Conservation (phyloP, 1,284 basidiomycete genomes). For the Apiotrichum domesticum region DNA sequence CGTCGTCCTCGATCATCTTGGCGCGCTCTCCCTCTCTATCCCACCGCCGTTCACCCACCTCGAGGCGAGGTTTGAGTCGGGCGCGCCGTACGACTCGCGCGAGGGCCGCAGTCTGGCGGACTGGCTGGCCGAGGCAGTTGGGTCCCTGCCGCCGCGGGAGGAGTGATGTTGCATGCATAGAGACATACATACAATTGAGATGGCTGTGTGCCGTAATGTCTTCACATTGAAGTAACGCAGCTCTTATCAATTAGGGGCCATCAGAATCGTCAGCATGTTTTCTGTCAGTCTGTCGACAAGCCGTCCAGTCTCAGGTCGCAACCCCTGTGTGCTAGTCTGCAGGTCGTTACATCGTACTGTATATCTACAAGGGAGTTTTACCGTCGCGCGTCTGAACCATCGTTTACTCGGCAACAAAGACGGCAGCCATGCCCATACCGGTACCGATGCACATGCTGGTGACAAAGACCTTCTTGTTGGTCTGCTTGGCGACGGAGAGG, state of each 20-base stretch:
- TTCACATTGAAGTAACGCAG: too few species aligned
- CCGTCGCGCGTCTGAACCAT: background rate
- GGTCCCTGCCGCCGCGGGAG: background rate
- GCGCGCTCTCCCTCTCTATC: conserved; percentile 13
- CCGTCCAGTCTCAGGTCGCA: too few species aligned
- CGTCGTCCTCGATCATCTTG: conserved; percentile 15
- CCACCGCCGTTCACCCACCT: conserved; percentile 8
- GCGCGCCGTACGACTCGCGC: conserved; percentile 9
- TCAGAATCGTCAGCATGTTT: too few species aligned
- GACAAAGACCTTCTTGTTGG: conserved; percentile 77
- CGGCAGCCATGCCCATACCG: conserved; percentile 64
- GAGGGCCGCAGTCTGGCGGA: background rate
- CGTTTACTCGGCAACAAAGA: conserved; percentile 44
- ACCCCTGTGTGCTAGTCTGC: background rate
- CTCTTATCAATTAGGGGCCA: too few species aligned
- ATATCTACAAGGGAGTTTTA: conserved; percentile 6
- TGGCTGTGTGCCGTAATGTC: too few species aligned
- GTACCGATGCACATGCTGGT: conserved; percentile 92
- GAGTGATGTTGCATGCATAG: too few species aligned
- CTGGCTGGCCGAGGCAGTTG: conserved; percentile 7
- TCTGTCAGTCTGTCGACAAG: too few species aligned
- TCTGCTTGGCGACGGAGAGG: conserved; percentile 68
- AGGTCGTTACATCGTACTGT: conserved; percentile 1
- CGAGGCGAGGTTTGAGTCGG: conserved; percentile 3
- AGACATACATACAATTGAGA: too few species aligned